Percentiles rank a stretch among this genome's conserved stretches.
Evolutionary conservation across 495 filamentous ascomycete species (phyloP).

Genomic region (Cryomyces antarcticus): DNA sequence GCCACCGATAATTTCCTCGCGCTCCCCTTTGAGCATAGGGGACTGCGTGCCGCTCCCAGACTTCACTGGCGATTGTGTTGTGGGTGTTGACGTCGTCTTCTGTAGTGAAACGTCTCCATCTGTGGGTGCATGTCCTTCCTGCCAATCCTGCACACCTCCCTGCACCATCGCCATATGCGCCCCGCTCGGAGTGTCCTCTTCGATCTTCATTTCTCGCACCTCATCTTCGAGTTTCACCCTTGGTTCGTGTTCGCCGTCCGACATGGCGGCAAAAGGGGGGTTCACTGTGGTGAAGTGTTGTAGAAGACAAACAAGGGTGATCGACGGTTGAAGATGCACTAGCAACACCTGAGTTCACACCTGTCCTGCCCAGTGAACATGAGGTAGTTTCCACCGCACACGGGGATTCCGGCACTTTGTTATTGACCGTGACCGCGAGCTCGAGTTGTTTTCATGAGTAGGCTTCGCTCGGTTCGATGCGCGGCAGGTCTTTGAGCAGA

Average conservation of each 20-base stretch:
- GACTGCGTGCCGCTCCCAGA: slow-evolving; percentile 14
- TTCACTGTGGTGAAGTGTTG: no score
- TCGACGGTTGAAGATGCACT: no score
- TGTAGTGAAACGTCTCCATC: slow-evolving; percentile 9
- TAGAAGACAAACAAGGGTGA: no score
- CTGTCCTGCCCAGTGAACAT: no score
- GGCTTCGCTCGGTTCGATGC: no score
- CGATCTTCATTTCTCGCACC: slow-evolving; percentile 17
- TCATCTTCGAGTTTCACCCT: slow-evolving; percentile 12
- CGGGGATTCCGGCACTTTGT: no score
- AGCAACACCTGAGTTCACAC: no score
- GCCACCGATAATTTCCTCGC: slow-evolving; percentile 29
- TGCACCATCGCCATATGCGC: background rate
- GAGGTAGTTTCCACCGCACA: no score
- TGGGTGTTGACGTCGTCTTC: slow-evolving; percentile 9
- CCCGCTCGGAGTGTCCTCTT: slow-evolving; percentile 9
- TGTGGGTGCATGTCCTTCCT: slow-evolving; percentile 4
- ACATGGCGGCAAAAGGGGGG: slow-evolving; percentile 14
- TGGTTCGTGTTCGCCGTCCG: slow-evolving; percentile 12
- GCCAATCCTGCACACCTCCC: slow-evolving; percentile 3
- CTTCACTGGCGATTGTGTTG: slow-evolving; percentile 25
- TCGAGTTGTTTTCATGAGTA: no score
- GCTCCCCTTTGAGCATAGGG: slow-evolving; percentile 20
- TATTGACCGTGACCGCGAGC: no score
- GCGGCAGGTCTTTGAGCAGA: no score